Base-by-base conservation (phyloP, 2,329 filamentous ascomycete genomes). In the Elsinoe batatas region DNA sequence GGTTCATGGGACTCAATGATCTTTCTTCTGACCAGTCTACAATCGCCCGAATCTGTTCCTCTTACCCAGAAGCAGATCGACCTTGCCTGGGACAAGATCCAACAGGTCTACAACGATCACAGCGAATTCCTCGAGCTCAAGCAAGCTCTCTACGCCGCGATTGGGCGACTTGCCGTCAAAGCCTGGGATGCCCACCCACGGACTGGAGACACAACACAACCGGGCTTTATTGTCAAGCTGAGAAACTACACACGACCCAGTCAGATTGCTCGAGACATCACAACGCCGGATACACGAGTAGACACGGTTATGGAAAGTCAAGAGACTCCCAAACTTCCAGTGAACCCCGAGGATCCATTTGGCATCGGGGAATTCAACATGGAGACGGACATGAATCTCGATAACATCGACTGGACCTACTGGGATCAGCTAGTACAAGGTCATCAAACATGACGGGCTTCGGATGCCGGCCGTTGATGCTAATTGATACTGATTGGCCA, bases 31-130 rank as follows among this genome's bases (percentile, higher is more conserved):
- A 67, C 65, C 6, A 64, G 70, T 22, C 64, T 75, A 17, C 56
- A 61, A 3, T 44, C 18, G 12, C 40, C 40, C 1, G 58, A 59
- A 18, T 57, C 60, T 6, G 61, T 58, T 13, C 44, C 62, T 10
- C 58, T 61, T 11, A 60, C 64, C n/a, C 60, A 43, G 56, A 63
- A 42, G 12, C 60, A 42, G 56, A 65, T 67, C 3, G 63, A 68
- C 7, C 46, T 65, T 49, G 74, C 71, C 0, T 80, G 78, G 78
- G 61, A 64, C 12, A 65, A 74, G 35, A 66, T 79, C 13, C 69
- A 73, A 54, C 64, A 70, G 40, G 65, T 73, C 5, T 78, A 72
- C 53, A 62, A 67, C 3, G 68, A 71, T 55, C 74, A 77, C 56
- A 67, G 70, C 0, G 68, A 68, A 53, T 72, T 74, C 49, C 64